These are phyloP conservation scores for Penicillium maclennaniae DNA, from an alignment of 495 filamentous ascomycete species.

Conservation along the genomic window DNA sequence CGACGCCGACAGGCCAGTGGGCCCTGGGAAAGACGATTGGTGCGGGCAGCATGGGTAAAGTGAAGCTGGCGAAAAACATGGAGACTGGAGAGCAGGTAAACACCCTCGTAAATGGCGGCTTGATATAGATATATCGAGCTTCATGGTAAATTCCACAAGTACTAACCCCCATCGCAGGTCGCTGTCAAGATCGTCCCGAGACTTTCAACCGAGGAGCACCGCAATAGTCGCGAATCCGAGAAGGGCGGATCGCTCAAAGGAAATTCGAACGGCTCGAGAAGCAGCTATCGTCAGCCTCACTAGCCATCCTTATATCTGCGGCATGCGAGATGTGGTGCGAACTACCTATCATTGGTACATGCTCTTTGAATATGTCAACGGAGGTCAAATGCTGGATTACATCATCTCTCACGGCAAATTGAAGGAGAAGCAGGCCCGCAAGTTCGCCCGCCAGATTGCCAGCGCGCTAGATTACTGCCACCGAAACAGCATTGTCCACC, in stretches of 20 bases:
- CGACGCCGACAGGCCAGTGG: conserved; percentile 82
- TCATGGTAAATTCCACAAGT: background rate
- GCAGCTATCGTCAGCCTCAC: conserved; percentile 95
- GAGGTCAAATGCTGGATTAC: conserved; percentile 99
- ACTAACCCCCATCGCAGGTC: conserved; percentile 53
- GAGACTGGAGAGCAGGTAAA: conserved; percentile 78
- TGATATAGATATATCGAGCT: background rate
- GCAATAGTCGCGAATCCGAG: conserved; percentile 75
- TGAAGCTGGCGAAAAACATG: conserved; percentile 78
- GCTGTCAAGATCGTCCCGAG: conserved; percentile 98
- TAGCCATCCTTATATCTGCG: conserved; percentile 95
- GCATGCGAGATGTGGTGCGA: conserved; percentile 89
- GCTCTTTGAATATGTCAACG: conserved; percentile 99
- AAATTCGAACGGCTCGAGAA: conserved; percentile 91
- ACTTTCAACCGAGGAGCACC: conserved; percentile 78
- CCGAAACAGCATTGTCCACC: conserved; percentile 96
- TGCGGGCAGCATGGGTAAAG: conserved; percentile 96
- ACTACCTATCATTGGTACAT: conserved; percentile 99
- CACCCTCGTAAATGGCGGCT: background rate
- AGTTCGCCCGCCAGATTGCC: conserved; percentile 95
- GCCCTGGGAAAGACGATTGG: conserved; percentile 95
- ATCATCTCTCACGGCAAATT: conserved; percentile 97
- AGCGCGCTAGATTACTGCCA: conserved; percentile 99
- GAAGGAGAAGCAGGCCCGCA: conserved; percentile 97
- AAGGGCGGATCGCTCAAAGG: conserved; percentile 90